Percentiles rank a stretch among this genome's conserved stretches.
phyloP scores from a whole-genome alignment of 1,284 basidiomycete species.

The Trichosporon faecale region DNA sequence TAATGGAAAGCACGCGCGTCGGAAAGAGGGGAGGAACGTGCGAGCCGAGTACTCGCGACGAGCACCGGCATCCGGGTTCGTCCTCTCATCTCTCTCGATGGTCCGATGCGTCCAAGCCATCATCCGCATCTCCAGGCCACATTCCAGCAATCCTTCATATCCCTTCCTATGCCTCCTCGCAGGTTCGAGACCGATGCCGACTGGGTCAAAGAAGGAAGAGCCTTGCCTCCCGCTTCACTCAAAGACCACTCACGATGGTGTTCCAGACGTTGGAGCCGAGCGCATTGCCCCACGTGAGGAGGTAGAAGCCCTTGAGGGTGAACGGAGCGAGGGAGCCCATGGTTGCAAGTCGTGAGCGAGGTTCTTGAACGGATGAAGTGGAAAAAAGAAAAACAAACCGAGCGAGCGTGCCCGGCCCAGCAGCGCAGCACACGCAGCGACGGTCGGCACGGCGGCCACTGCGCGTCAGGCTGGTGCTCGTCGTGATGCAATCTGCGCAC shows the following conservation, averaged over 20 bases:
- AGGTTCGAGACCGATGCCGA: too few relatives aligned
- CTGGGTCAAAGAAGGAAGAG: too few relatives aligned
- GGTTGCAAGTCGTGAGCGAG: not conserved
- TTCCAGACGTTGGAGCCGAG: conserved; percentile 50
- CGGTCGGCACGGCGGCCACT: not conserved
- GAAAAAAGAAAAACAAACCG: not conserved
- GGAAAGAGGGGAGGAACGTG: not conserved
- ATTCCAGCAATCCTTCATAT: not conserved
- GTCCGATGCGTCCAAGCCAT: too few relatives aligned
- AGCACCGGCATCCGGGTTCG: not conserved
- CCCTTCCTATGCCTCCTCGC: too few relatives aligned
- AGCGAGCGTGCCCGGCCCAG: not conserved
- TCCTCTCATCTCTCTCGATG: too few relatives aligned
- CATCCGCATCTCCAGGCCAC: too few relatives aligned
- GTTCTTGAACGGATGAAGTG: not conserved
- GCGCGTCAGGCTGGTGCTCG: too few relatives aligned
- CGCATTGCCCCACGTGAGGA: conserved; percentile 51
- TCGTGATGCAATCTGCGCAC: not conserved
- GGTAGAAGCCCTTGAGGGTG: conserved; percentile 51
- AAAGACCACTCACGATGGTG: conserved; percentile 36
- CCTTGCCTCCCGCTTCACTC: too few relatives aligned
- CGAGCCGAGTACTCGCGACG: not conserved
- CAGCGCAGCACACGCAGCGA: not conserved
- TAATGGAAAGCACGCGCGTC: not conserved
- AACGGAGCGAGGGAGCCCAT: conserved; percentile 41